phyloP scores from a whole-genome alignment of 2,329 filamentous ascomycete species.

The Trichoderma sp. region DNA sequence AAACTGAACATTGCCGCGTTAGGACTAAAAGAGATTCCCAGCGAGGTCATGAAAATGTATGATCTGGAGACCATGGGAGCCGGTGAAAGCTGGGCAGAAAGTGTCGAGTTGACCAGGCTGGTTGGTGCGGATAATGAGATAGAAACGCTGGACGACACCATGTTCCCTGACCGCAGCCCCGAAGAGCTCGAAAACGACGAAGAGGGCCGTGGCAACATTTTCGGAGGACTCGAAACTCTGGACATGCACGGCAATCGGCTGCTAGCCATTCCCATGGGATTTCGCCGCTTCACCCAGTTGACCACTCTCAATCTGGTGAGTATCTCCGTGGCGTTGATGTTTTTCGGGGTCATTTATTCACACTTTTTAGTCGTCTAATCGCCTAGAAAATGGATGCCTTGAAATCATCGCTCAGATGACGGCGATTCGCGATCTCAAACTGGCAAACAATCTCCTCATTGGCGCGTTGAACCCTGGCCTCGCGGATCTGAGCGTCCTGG shows the following conservation, averaged over 20 bases:
- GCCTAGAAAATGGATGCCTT: conserved; percentile 68
- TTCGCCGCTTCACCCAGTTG: conserved; percentile 69
- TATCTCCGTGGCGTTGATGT: conserved; percentile 18
- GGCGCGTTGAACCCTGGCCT: conserved; percentile 66
- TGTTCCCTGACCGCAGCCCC: conserved; percentile 73
- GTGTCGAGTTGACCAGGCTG: conserved; percentile 80
- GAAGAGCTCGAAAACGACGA: conserved; percentile 60
- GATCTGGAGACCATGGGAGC: conserved; percentile 66
- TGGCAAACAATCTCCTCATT: conserved; percentile 73
- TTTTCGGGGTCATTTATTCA: conserved; percentile 24
- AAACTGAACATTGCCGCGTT: conserved; percentile 86
- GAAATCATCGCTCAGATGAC: conserved; percentile 71
- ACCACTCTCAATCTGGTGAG: conserved; percentile 78
- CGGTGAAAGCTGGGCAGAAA: conserved; percentile 79
- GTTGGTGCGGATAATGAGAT: conserved; percentile 90
- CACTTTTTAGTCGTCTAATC: conserved; percentile 67
- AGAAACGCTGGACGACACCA: conserved; percentile 64
- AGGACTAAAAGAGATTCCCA: conserved; percentile 73
- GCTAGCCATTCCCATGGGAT: conserved; percentile 66
- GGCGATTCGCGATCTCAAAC: conserved; percentile 72
- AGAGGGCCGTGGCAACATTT: conserved; percentile 69
- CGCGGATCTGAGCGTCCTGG: conserved; percentile 63
- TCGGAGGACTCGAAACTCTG: conserved; percentile 74
- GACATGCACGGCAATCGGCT: conserved; percentile 86
- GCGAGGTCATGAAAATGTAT: conserved; percentile 88